Percentiles rank a stretch among this genome's conserved stretches.
Evolutionary conservation across 768 basidiomycete species (phyloP).

Genomic region (Hortiboletus flavorubellus): DNA sequence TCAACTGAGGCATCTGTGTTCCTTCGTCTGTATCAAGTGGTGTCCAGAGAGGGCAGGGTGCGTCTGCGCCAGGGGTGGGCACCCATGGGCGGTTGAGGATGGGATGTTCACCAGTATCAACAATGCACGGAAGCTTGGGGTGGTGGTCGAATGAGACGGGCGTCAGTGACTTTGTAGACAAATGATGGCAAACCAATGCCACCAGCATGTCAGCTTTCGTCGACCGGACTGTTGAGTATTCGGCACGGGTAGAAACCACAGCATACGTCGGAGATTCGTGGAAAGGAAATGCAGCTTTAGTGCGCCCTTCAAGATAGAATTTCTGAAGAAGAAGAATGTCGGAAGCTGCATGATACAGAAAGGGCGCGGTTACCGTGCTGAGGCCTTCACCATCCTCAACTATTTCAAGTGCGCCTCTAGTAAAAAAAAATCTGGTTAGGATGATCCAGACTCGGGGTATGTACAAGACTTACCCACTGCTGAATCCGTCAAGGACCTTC

Average conservation of each 20-base stretch:
- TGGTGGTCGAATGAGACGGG: not conserved
- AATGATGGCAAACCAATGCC: not conserved
- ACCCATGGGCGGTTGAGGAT: conserved; percentile 2
- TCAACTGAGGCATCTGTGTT: not conserved
- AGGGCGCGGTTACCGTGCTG: not conserved
- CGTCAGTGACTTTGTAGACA: not conserved
- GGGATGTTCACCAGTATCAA: not conserved
- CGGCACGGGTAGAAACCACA: not conserved
- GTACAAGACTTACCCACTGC: not conserved
- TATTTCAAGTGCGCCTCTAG: not conserved
- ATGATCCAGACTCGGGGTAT: not conserved
- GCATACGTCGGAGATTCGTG: not conserved
- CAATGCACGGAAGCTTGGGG: not conserved
- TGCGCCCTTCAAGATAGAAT: conserved; percentile 8
- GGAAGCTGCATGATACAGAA: not conserved
- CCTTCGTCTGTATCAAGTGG: not conserved
- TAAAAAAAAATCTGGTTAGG: not conserved
- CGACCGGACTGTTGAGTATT: not conserved
- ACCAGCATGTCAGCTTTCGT: conserved; percentile 8
- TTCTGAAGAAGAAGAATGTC: not conserved
- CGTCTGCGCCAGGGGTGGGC: not conserved
- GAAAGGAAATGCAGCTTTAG: conserved; percentile 5
- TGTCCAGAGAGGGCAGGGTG: conserved; percentile 1
- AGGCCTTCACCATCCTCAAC: conserved; percentile 2
- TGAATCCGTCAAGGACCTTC: conserved; percentile 1